phyloP scores from a whole-genome alignment of 805 yeast genomes.

The Kuraishia piskuri region DNA sequence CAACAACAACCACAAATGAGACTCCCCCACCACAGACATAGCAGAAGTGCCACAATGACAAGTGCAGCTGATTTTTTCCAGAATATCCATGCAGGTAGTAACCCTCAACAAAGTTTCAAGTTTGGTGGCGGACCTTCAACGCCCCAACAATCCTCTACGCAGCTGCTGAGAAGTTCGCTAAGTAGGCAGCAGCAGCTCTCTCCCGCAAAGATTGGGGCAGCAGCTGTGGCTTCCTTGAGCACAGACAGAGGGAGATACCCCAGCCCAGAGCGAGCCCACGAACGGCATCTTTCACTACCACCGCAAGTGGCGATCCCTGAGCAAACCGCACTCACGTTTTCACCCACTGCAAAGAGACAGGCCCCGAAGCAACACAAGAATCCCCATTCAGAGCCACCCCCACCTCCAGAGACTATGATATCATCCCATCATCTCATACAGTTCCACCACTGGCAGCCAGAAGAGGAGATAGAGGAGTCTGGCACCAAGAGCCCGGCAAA shows the following conservation, averaged over 20 bases:
- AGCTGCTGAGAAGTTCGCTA: constrained; percentile 7
- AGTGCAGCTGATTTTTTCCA: not conserved
- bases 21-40: not conserved
- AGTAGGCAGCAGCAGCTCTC: constrained; percentile 32
- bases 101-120: constrained; percentile 18
- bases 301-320: constrained; percentile 25
- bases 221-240: constrained; percentile 49
- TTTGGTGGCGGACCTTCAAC: constrained; percentile 20
- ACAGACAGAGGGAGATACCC: not conserved
- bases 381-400: constrained; percentile 27
- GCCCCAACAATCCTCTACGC: not conserved
- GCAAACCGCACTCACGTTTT: constrained; percentile 17
- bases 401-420: constrained; percentile 10
- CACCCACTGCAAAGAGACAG: constrained; percentile 7
- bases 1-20: constrained; percentile 2
- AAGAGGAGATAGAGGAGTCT: constrained; percentile 4
- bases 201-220: constrained; percentile 68
- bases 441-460: constrained; percentile 42
- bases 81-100: constrained; percentile 4
- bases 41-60: not conserved
- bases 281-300: constrained; percentile 26
- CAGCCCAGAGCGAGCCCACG: not conserved
- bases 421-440: constrained; percentile 34
- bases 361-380: constrained; percentile 6
- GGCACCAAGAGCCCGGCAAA: not conserved